Conservation (phyloP, 2,329 filamentous ascomycete species). For the Falciphora oryzae region DNA sequence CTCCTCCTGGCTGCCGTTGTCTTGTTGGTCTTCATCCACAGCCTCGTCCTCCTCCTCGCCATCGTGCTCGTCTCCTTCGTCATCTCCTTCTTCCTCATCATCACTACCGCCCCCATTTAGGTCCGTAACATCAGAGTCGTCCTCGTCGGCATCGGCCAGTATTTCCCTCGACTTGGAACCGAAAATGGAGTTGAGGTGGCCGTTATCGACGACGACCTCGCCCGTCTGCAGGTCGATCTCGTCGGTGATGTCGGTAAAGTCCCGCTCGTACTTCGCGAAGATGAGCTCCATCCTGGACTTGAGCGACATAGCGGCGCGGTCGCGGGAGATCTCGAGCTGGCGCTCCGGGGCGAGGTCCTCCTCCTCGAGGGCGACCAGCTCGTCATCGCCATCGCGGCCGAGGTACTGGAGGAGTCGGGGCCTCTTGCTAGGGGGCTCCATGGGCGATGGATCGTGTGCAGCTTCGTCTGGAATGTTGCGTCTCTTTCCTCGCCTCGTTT, state of each 20-base stretch:
- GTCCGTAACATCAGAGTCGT: constrained; percentile 3
- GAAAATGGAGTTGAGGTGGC: constrained; percentile 60
- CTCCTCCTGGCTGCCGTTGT: neutral
- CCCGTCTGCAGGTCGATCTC: constrained; percentile 83
- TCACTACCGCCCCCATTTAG: constrained; percentile 11
- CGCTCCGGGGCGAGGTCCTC: constrained; percentile 45
- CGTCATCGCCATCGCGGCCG: constrained; percentile 34
- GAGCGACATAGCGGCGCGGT: constrained; percentile 62
- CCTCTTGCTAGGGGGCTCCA: constrained; percentile 58
- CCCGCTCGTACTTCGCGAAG: constrained; percentile 78
- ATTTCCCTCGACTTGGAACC: neutral
- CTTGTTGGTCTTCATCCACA: constrained; percentile 14
- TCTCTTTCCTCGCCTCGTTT: neutral
- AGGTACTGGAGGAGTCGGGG: constrained; percentile 44
- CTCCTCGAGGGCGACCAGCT: constrained; percentile 41
- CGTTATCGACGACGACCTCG: constrained; percentile 82
- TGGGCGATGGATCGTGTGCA: constrained; percentile 22
- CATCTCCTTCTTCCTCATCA: constrained; percentile 20
- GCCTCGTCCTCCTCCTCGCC: constrained; percentile 20
- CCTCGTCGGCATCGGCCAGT: neutral
- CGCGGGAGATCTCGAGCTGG: constrained; percentile 56
- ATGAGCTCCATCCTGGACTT: constrained; percentile 84
- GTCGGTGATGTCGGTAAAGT: constrained; percentile 79
- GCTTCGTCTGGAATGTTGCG: neutral
- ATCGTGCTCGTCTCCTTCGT: constrained; percentile 17